Conservation (phyloP, 768 basidiomycete genomes). For the Mycena vitilis region DNA sequence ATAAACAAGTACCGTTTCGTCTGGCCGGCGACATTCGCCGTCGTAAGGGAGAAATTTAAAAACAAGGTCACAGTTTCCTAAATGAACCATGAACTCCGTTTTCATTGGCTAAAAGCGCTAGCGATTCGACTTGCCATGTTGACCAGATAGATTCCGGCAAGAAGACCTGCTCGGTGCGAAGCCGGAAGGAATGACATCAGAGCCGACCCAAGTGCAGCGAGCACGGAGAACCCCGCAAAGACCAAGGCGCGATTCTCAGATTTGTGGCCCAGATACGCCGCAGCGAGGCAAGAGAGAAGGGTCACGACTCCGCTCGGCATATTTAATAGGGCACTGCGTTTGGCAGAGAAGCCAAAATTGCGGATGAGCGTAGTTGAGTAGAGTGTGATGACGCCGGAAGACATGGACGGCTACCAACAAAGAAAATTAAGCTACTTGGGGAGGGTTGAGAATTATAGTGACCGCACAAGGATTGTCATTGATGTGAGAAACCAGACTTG, state of each 20-base stretch:
- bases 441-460: too few relatives aligned
- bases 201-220: constrained; percentile 29
- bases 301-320: constrained; percentile 35
- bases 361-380: too few relatives aligned
- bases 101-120: too few relatives aligned
- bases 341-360: constrained; percentile 34
- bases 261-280: constrained; percentile 30
- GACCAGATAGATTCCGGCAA: constrained; percentile 34
- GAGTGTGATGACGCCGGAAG: too few relatives aligned
- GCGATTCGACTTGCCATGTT: too few relatives aligned
- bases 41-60: constrained; percentile 33
- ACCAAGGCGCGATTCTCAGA: constrained; percentile 29
- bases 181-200: constrained; percentile 35
- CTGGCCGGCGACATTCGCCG: constrained; percentile 33
- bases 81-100: too few relatives aligned
- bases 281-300: constrained; percentile 29
- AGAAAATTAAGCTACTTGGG: too few relatives aligned
- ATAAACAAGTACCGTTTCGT: constrained; percentile 27
- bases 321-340: constrained; percentile 30
- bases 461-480: constrained; percentile 21
- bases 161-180: constrained; percentile 24
- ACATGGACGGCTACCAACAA: too few relatives aligned
- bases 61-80: constrained; percentile 32
- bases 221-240: constrained; percentile 27
- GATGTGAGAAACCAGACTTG: constrained; percentile 32